Conservation (phyloP, 2,329 filamentous ascomycete genomes). For the Botrytis tulipae region DNA sequence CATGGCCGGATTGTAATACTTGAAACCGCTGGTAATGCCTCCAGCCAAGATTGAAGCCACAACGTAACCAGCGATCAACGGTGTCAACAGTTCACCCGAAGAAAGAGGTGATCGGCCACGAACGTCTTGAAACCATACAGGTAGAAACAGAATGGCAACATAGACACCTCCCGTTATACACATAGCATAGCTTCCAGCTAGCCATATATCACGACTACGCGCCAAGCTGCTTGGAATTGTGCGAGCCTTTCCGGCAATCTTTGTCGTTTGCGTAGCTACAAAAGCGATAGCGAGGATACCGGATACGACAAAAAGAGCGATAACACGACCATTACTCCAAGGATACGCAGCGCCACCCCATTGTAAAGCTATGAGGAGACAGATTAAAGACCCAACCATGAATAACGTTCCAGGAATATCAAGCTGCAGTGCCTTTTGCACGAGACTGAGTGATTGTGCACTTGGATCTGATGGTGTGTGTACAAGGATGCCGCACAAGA, state of each 20-base stretch:
- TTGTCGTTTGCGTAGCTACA: slow-evolving; percentile 31
- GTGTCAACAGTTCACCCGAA: slow-evolving; percentile 44
- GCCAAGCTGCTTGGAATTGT: slow-evolving; percentile 39
- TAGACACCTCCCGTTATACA: not conserved
- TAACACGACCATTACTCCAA: slow-evolving; percentile 32
- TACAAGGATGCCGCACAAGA: not conserved
- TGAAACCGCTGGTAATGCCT: slow-evolving; percentile 30
- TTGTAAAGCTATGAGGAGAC: slow-evolving; percentile 38
- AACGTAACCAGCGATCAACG: slow-evolving; percentile 36
- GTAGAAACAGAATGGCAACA: slow-evolving; percentile 40
- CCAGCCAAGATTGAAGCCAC: slow-evolving; percentile 29
- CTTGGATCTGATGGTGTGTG: slow-evolving; percentile 10
- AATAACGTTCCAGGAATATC: slow-evolving; percentile 1
- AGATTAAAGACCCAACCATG: slow-evolving; percentile 25
- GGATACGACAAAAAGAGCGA: slow-evolving; percentile 38
- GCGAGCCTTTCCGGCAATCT: slow-evolving; percentile 39
- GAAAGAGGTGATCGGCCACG: slow-evolving; percentile 43
- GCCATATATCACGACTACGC: slow-evolving; percentile 27
- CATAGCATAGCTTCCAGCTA: not conserved
- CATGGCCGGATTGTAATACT: slow-evolving; percentile 37
- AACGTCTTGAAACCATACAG: slow-evolving; percentile 50
- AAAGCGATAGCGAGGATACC: slow-evolving; percentile 36
- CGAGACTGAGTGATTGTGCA: not conserved
- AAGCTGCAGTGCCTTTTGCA: slow-evolving; percentile 6
- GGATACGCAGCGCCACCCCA: slow-evolving; percentile 41